Percentiles rank a stretch among this genome's conserved stretches.
These are phyloP conservation scores for Botrytis cinerea DNA, from an alignment of 2,329 filamentous ascomycete species.

Conservation along the genomic window DNA sequence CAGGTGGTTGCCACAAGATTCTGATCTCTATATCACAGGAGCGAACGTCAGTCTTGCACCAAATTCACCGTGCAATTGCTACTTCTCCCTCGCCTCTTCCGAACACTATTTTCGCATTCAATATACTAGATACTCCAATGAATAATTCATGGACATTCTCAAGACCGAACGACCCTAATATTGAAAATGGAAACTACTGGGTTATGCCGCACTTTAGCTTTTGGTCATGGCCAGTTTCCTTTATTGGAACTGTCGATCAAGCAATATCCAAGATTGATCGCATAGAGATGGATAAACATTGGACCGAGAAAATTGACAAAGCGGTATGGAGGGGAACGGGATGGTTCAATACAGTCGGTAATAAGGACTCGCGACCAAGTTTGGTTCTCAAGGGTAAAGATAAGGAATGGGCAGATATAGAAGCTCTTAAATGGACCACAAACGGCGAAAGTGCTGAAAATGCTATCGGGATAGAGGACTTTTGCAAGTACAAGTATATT, in stretches of 20 bases:
- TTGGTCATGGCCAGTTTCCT: conserved; percentile 56
- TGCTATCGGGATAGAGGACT: conserved; percentile 51
- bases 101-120: conserved; percentile 54
- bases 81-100: conserved; percentile 51
- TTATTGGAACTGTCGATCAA: conserved; percentile 49
- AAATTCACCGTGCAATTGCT: conserved; percentile 54
- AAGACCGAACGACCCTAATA: conserved; percentile 46
- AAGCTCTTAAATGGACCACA: conserved; percentile 42
- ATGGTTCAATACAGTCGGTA: conserved; percentile 47
- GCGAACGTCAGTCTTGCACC: conserved; percentile 54
- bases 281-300: conserved; percentile 42
- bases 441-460: conserved; percentile 46
- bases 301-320: conserved; percentile 45
- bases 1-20: not conserved
- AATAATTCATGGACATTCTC: conserved; percentile 51
- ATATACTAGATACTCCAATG: conserved; percentile 52
- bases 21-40: conserved; percentile 43
- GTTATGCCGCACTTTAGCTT: conserved; percentile 58
- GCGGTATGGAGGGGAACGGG: conserved; percentile 55
- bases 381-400: conserved; percentile 35
- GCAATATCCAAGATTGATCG: conserved; percentile 44
- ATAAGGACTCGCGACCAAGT: conserved; percentile 35
- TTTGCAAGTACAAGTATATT: conserved; percentile 54
- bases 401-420: conserved; percentile 52
- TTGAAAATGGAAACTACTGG: conserved; percentile 46